Percentiles rank a stretch among this genome's conserved stretches.
These are phyloP conservation scores for Aquanectria penicillioides DNA, from an alignment of 2,329 filamentous ascomycete species.

Conservation along the genomic window DNA sequence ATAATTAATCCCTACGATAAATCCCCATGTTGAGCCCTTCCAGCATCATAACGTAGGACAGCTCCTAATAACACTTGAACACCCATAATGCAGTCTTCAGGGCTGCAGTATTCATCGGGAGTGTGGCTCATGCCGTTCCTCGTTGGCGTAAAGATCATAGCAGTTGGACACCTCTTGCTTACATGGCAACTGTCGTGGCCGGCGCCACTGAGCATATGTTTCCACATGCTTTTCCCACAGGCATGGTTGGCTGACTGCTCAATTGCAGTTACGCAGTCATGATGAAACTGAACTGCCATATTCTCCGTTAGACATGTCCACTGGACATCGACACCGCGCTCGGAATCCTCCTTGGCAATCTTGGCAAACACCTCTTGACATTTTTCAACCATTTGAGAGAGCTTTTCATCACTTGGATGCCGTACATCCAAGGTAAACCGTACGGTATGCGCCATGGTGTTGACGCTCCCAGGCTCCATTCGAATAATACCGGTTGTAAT, in stretches of 20 bases:
- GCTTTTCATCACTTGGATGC: conserved; percentile 60
- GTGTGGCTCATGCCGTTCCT: conserved; percentile 46
- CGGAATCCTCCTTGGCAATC: conserved; percentile 62
- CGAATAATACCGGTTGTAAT: conserved; percentile 43
- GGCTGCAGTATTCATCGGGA: conserved; percentile 39
- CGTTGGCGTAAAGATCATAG: conserved; percentile 48
- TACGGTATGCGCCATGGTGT: conserved; percentile 74
- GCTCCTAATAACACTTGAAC: background rate
- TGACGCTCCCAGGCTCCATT: conserved; percentile 67
- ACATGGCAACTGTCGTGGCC: conserved; percentile 48
- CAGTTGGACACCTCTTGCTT: conserved; percentile 42
- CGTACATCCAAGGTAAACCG: conserved; percentile 74
- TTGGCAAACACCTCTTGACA: conserved; percentile 49
- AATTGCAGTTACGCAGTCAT: conserved; percentile 55
- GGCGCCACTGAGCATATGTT: conserved; percentile 43
- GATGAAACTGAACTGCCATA: conserved; percentile 62
- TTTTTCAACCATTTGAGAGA: conserved; percentile 63
- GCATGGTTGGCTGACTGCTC: conserved; percentile 44
- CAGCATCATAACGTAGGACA: background rate
- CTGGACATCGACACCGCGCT: conserved; percentile 63
- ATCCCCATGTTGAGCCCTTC: background rate
- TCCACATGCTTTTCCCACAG: conserved; percentile 19
- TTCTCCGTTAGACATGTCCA: conserved; percentile 68
- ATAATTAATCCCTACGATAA: no score
- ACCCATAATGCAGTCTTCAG: conserved; percentile 39